Evolutionary conservation across 371 early-diverging fungal species (phyloP), one percentile per base, ranked within the genome.

Genomic region (Capillidium rhysosporum): DNA sequence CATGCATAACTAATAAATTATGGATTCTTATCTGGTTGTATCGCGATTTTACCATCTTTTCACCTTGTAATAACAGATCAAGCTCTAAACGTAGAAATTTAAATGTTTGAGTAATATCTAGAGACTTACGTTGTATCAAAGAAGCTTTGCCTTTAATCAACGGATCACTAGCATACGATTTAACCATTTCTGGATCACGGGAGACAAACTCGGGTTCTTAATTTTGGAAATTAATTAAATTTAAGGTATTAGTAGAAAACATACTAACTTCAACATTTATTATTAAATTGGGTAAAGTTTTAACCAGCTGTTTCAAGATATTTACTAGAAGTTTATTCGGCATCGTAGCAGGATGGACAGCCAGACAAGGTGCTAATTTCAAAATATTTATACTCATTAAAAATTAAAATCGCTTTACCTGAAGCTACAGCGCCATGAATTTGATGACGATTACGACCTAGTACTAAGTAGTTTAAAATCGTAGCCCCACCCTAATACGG

Each of bases 361-460:
- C 21, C 21, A 43, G 18, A 18, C 43, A 43, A 16, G 43, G 43
- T 14, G 43, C 43, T 43, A 43, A 18, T 18, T 18, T 21, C 43
- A 43, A 16, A 18, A 7, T 43, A 14, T 7, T 18, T 14, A 8
- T 43, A 16, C 7, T 5, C 7, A 18, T 14, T 43, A 18, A 43
- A 21, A 18, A 26, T 21, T 43, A n/a, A n/a, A 16, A 43, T 10
- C 7, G 10, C 1, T 14, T 26, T 43, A 56, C 47, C 59, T 3
- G 72, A 70, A 2, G 71, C 63, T 54, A 80, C 69, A n/a, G 68
- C 59, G 0, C 73, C 78, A 7, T 65, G 53, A 23, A 77, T 46
- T 56, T 70, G 61, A 25, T 60, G 59, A 2, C 59, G 57, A 48
- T 69, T 47, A 1, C 59, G 52, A 7, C 68, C 64, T 16, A 59